Conservation (phyloP, 1,284 basidiomycete genomes). For the Sanghuangporus sanghuang region DNA sequence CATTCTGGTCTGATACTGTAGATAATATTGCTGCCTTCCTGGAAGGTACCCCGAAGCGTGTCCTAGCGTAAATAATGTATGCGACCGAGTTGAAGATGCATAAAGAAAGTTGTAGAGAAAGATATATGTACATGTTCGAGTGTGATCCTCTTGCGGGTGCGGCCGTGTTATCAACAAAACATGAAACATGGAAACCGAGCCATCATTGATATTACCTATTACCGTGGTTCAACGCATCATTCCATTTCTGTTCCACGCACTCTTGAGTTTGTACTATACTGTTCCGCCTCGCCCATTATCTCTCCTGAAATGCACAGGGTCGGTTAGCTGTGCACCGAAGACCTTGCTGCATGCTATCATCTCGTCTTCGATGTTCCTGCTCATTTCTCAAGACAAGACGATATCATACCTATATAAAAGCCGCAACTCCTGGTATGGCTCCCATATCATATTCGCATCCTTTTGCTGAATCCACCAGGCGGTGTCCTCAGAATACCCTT, state of each 20-base stretch:
- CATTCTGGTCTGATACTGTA: constrained; percentile 36
- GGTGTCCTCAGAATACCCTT: constrained; percentile 17
- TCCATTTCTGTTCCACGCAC: not conserved
- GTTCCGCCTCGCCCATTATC: not conserved
- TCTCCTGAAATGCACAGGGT: constrained; percentile 11
- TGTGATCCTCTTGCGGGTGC: not conserved
- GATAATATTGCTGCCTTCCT: constrained; percentile 49
- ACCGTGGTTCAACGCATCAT: not conserved
- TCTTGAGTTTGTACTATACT: not conserved
- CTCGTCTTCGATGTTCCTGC: constrained; percentile 7
- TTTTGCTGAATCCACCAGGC: not conserved
- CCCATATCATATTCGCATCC: not conserved
- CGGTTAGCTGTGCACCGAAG: not conserved
- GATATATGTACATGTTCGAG: not conserved
- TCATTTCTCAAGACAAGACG: constrained; percentile 3
- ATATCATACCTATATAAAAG: constrained; percentile 18
- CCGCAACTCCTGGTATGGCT: constrained; percentile 14
- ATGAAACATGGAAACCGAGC: not conserved
- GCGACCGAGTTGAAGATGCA: not conserved
- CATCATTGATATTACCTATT: no score
- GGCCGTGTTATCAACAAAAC: not conserved
- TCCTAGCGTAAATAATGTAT: not conserved
- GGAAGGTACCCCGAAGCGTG: constrained; percentile 29
- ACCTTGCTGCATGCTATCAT: constrained; percentile 18
- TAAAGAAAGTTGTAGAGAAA: not conserved